These are phyloP conservation scores for Nicotiana noctiflora DNA, from an alignment of 257 asterid genomes.

Conservation along the genomic window DNA sequence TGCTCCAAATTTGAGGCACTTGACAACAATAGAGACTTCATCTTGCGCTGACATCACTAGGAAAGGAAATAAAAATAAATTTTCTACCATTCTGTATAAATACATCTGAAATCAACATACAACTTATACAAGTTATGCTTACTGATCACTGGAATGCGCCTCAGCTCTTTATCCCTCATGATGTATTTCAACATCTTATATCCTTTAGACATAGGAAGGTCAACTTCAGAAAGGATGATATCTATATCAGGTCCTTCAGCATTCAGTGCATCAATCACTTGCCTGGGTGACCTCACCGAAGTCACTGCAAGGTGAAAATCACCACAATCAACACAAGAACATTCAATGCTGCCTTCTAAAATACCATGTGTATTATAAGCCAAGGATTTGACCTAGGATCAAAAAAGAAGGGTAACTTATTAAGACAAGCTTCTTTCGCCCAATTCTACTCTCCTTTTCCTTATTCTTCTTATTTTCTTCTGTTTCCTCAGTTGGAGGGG, in stretches of 20 bases:
- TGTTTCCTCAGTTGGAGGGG: neutral
- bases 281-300: constrained; percentile 83
- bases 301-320: constrained; percentile 47
- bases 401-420: neutral
- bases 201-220: constrained; percentile 90
- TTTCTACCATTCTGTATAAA: neutral
- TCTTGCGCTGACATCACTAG: constrained; percentile 94
- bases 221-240: constrained; percentile 82
- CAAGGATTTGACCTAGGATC: neutral
- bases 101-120: neutral
- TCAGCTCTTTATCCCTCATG: constrained; percentile 68
- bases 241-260: constrained; percentile 88
- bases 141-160: constrained; percentile 91
- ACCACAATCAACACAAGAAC: constrained; percentile 7
- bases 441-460: neutral
- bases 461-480: neutral
- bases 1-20: constrained; percentile 90
- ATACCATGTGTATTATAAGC: neutral
- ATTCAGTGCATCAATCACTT: constrained; percentile 85
- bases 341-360: neutral
- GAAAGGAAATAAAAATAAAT: constrained; percentile 15
- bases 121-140: constrained; percentile 20
- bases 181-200: constrained; percentile 63
- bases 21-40: constrained; percentile 77
- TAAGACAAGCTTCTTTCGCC: neutral